phyloP scores from a whole-genome alignment of 371 early-diverging fungal genomes.

The Chytridiales sp. region DNA sequence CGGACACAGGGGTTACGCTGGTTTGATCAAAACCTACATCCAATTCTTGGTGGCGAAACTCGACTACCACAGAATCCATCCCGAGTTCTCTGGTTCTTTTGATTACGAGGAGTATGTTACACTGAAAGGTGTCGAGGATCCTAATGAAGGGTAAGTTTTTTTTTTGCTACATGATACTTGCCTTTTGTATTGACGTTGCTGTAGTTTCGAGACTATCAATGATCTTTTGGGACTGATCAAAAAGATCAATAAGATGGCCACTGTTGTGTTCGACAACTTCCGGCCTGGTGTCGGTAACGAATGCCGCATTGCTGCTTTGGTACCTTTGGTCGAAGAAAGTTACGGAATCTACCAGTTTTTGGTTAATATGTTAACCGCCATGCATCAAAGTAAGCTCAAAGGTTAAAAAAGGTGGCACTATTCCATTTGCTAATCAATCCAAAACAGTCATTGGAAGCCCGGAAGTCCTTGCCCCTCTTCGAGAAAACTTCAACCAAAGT shows the following conservation, averaged over 20 bases:
- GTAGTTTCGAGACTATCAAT: constrained; percentile 87
- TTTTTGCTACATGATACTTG: background rate
- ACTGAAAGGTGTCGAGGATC: constrained; percentile 90
- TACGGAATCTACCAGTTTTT: constrained; percentile 94
- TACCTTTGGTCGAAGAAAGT: constrained; percentile 95
- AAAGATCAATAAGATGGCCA: constrained; percentile 87
- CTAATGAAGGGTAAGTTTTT: constrained; percentile 86
- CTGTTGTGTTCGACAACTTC: constrained; percentile 81
- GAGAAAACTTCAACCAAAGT: constrained; percentile 79
- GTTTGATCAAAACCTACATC: constrained; percentile 87
- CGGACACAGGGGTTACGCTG: constrained; percentile 68
- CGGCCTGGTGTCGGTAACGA: constrained; percentile 81
- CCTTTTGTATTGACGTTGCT: background rate
- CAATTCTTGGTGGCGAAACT: constrained; percentile 87
- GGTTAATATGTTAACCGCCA: constrained; percentile 91
- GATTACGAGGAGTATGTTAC: constrained; percentile 96
- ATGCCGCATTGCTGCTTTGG: constrained; percentile 90
- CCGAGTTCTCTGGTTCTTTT: constrained; percentile 92
- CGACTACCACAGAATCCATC: constrained; percentile 86
- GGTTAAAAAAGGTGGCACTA: background rate
- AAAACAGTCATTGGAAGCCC: constrained; percentile 58
- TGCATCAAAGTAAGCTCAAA: constrained; percentile 80
- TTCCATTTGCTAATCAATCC: background rate
- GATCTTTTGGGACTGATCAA: constrained; percentile 90
- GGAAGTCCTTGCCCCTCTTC: constrained; percentile 85